Base-by-base conservation (phyloP, 2,329 filamentous ascomycete genomes). In the Colletotrichum caudatum region DNA sequence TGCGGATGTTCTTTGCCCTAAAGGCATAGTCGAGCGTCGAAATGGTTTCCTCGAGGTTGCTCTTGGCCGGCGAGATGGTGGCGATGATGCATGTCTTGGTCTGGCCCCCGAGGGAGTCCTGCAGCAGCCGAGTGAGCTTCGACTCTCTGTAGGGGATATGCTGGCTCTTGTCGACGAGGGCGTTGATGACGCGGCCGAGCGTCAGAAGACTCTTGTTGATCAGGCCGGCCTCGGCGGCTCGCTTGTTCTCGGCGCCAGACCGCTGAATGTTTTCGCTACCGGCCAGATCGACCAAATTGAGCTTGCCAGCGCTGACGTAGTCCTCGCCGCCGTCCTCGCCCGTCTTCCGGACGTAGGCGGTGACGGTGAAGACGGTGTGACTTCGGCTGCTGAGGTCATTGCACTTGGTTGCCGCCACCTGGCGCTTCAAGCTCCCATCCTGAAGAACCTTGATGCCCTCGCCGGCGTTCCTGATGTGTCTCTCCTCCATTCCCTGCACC, bases 31-130 rank as follows among this genome's bases (percentile, higher is more conserved):
- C 96, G 1, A 99, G 87, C 0, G 97, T 99, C 0, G 96, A 98
- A 72, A 99, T 98, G 0, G 97, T 99, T 81, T 99, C 96, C 78
- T 99, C 96, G 1, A 99, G 86, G 76, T 98, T 99, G 81, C 92
- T 95, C 81, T 96, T 97, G 9, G 95, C 94, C 1, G 96, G 95
- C 2, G 96, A 98, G 51, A 99, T 89, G 0, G 96, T 99, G 7
- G 96, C 96, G 78, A 99, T 98, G 75, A 99, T 99, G 84, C 96
- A 99, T 0, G 96, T 99, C 80, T 99, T 99, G 1, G 97, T 99
- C 64, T 93, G 90, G 3, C 96, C 96, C 73, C 96, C 96, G 0
- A 99, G 88, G 0, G 97, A 99, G 80, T 99, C 97, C 90, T 99
- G 97, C 26, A 99, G 85, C 11, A 74, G 67, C 11, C 73, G 68